These are phyloP conservation scores for Coemansia sp. DNA, from an alignment of 192 early-diverging fungal genomes.

Conservation along the genomic window DNA sequence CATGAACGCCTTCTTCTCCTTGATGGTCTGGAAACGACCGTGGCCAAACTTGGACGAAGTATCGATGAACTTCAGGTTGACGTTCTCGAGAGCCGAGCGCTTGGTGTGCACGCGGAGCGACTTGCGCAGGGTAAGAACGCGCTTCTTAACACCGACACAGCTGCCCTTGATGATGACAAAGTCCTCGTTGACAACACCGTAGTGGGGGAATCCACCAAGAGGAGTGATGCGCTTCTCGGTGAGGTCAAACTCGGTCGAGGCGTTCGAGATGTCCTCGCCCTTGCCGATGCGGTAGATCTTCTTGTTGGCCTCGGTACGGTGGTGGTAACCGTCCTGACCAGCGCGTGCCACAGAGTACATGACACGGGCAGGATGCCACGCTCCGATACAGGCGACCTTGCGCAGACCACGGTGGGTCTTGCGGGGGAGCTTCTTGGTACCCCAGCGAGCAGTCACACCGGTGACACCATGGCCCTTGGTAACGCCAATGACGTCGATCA, in stretches of 20 bases:
- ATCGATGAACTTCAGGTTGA: slow-evolving; percentile 99
- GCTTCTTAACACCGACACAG: slow-evolving; percentile 95
- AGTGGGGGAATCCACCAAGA: slow-evolving; percentile 99
- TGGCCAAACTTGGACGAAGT: slow-evolving; percentile 99
- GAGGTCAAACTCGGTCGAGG: slow-evolving; percentile 95
- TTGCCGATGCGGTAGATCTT: slow-evolving; percentile 99
- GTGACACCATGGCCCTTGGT: slow-evolving; percentile 99
- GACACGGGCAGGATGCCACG: slow-evolving; percentile 96
- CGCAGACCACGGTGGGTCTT: slow-evolving; percentile 99
- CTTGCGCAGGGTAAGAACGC: slow-evolving; percentile 98
- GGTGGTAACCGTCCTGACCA: slow-evolving; percentile 99
- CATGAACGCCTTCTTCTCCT: slow-evolving; percentile 93
- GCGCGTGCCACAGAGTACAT: slow-evolving; percentile 99
- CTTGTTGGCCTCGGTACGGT: slow-evolving; percentile 99
- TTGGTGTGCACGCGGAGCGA: slow-evolving; percentile 95
- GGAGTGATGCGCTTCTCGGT: slow-evolving; percentile 97
- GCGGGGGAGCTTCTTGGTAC: slow-evolving; percentile 99
- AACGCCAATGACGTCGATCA: slow-evolving; percentile 98
- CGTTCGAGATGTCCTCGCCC: slow-evolving; percentile 78
- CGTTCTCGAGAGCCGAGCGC: slow-evolving; percentile 95
- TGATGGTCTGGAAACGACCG: slow-evolving; percentile 99
- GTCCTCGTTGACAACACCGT: slow-evolving; percentile 98
- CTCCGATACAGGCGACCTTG: slow-evolving; percentile 99
- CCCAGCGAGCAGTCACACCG: slow-evolving; percentile 99
- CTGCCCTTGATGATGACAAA: slow-evolving; percentile 98